phyloP scores from a whole-genome alignment of 148 eudicot species.

The Vaccinium macrocarpon region DNA sequence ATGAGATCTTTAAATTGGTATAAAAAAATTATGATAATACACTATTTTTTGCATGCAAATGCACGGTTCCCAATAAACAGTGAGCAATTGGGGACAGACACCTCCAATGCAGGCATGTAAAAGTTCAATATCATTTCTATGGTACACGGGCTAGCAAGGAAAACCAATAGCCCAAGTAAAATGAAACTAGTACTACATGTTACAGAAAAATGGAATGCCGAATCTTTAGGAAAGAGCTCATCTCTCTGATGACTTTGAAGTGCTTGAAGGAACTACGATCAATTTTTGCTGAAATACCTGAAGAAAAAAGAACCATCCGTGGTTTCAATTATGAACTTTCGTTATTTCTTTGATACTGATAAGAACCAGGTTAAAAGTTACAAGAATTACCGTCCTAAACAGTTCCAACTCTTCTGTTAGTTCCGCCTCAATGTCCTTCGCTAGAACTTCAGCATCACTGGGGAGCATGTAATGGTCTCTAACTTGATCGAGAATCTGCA shows the following conservation, averaged over 20 bases:
- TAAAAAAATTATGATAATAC: too few species aligned
- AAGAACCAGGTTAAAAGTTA: neutral
- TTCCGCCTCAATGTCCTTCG: conserved; percentile 28
- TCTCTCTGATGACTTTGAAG: conserved; percentile 13
- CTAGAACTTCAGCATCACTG: conserved; percentile 17
- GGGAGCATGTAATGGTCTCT: conserved; percentile 22
- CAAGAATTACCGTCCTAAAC: conserved; percentile 41
- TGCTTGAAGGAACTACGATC: conserved; percentile 23
- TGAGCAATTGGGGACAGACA: neutral
- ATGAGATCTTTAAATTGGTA: too few species aligned
- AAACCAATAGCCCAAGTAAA: neutral
- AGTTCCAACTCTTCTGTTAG: conserved; percentile 48
- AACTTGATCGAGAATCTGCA: conserved; percentile 36
- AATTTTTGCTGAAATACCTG: conserved; percentile 48
- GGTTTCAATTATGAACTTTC: neutral
- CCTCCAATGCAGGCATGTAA: neutral
- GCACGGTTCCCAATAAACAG: too few species aligned
- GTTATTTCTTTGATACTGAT: conserved; percentile 9
- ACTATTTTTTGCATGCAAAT: too few species aligned
- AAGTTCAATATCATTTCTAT: neutral
- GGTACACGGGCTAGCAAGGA: neutral
- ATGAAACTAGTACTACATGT: neutral
- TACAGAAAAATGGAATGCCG: neutral
- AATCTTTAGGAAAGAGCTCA: neutral
- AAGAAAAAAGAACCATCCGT: conserved; percentile 1